A percentile compares a stretch with the other conserved stretches of the same genome.
Conservation (phyloP, 148 eudicot genomes). For the Heliamphora exappendiculata region DNA sequence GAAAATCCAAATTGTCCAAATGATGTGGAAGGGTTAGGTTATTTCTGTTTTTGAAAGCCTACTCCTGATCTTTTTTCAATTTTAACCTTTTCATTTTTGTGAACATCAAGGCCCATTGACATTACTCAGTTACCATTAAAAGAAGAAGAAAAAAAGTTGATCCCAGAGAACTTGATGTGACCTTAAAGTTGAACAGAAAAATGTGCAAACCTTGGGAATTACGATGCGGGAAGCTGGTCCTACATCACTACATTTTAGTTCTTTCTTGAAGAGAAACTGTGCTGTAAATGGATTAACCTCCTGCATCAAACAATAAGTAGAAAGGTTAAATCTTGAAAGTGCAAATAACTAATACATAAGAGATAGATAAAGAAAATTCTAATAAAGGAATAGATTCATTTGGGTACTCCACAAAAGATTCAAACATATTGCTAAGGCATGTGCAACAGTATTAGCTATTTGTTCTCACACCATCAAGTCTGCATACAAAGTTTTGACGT, state of each 20-base stretch:
- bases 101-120: no score
- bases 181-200: neutral
- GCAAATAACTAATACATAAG: no score
- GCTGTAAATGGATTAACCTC: constrained; percentile 6
- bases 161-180: neutral
- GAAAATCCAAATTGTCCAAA: no score
- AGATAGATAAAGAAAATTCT: neutral
- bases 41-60: no score
- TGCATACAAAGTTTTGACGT: neutral
- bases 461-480: neutral
- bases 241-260: constrained; percentile 18
- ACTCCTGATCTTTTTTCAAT: no score
- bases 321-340: neutral
- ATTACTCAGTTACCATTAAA: no score
- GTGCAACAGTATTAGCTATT: neutral
- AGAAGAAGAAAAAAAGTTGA: no score
- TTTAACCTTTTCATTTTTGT: no score
- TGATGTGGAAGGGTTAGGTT: no score
- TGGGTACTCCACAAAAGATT: neutral
- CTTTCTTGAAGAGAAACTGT: constrained; percentile 16
- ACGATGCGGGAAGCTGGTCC: constrained; percentile 8
- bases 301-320: constrained; percentile 1
- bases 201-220: constrained; percentile 15
- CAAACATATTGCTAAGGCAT: no score
- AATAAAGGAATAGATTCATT: neutral